Conservation (phyloP, 306 rosid species). For the Acacia crassicarpa region DNA sequence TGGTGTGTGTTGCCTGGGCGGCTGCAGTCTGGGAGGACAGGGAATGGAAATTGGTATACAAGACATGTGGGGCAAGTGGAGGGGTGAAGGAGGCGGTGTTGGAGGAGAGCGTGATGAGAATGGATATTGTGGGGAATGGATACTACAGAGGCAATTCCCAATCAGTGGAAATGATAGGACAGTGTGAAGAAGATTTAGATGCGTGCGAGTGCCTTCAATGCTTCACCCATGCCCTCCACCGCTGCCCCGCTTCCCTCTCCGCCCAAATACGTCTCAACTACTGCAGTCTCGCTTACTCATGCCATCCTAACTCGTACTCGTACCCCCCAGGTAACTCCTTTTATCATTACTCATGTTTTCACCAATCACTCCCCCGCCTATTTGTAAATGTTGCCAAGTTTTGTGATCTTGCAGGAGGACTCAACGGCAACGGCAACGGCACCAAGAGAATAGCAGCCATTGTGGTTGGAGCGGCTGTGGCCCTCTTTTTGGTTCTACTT, state of each 20-base stretch:
- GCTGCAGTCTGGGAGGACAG: too few species aligned
- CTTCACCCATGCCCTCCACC: conserved; percentile 48
- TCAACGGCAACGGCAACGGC: background rate
- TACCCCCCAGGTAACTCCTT: background rate
- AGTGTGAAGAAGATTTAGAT: conserved; percentile 56
- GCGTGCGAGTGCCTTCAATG: conserved; percentile 65
- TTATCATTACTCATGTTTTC: too few species aligned
- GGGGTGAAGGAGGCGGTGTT: background rate
- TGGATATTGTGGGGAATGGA: conserved; percentile 29
- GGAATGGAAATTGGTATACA: too few species aligned
- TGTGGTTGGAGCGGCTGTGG: conserved; percentile 63
- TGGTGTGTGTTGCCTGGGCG: background rate
- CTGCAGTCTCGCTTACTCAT: conserved; percentile 56
- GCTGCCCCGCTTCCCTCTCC: conserved; percentile 48
- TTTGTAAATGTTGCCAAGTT: too few species aligned
- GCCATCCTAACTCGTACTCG: conserved; percentile 26
- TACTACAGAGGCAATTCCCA: conserved; percentile 18
- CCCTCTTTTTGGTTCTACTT: conserved; percentile 41
- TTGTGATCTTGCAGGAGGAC: too few species aligned
- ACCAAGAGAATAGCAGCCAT: conserved; percentile 48
- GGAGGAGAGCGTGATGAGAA: background rate
- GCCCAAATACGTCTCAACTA: conserved; percentile 59
- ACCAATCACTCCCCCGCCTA: too few species aligned
- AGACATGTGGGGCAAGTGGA: too few species aligned
- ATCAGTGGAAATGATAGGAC: conserved; percentile 56